Evolutionary conservation across 116 monocot genomes (phyloP), one percentile per base, ranked within the genome.

Genomic region (Trichopus zeylanicus): DNA sequence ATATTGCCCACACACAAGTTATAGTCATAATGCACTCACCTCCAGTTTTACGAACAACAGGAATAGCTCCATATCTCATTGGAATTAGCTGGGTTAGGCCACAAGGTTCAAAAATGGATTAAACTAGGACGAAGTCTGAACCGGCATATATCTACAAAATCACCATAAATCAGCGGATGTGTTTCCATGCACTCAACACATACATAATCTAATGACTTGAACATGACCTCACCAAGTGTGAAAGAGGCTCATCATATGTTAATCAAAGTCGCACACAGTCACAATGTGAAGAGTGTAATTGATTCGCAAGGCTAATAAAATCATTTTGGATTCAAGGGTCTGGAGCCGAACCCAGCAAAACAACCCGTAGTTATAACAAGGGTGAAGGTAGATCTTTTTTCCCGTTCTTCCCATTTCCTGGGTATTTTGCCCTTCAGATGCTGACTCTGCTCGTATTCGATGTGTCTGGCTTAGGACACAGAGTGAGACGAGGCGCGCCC

Each of bases 11-110:
- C 53, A 4, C 13, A 51, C 5, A 39, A 58, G 0, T 23, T 5
- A 54, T n/a, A 51, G 19, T 25, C 18, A 26, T 24, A 38, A 26
- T 19, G 7, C n/a, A 65, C 75, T 46, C 29, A 91, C 97, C 97
- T 87, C 97, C 97, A 39, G 97, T 98, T 80, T 70, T 98, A 35
- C 91, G 91, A 63, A 98, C 97, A 73, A 98, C 61, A n/a, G 97
- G 97, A 61, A 98, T 88, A 48, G 97, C 72, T 4, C 97, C 97
- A 69, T 98, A 98, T 75, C 97, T 65, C 97, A 98, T 98, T 16
- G 97, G 91, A 29, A 78, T 70, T 33, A 98, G 85, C 62, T 98
- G 97, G 21, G 97, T 98, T 27, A 98, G 70, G 19, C 97, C 97
- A 59, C 97, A 98, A 25, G 97, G 97, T 66, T 98, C 97, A 72